phyloP scores from a whole-genome alignment of 345 rosid species.

The Eucalyptus globulus region DNA sequence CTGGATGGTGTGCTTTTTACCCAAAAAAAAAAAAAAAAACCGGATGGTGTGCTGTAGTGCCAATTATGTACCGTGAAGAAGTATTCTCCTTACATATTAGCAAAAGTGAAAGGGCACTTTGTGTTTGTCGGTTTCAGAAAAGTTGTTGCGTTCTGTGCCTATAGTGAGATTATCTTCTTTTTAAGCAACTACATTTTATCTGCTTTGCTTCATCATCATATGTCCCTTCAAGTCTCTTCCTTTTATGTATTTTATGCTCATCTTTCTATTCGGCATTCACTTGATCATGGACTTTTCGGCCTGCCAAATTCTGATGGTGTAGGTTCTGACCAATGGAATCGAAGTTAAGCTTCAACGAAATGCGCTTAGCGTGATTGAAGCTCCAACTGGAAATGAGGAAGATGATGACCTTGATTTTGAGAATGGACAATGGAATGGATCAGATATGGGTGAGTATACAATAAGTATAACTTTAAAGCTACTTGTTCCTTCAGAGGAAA shows the following conservation, averaged over 20 bases:
- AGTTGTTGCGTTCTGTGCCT: neutral
- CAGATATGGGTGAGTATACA: slow-evolving; percentile 55
- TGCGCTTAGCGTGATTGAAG: slow-evolving; percentile 95
- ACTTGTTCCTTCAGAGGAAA: neutral
- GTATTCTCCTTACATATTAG: neutral
- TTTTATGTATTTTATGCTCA: neutral
- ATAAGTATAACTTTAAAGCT: neutral
- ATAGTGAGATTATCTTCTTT: neutral
- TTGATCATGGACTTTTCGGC: neutral
- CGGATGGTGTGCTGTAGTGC: neutral
- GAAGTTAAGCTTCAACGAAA: slow-evolving; percentile 97
- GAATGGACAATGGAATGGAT: slow-evolving; percentile 54
- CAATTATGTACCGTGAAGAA: neutral
- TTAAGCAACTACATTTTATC: neutral
- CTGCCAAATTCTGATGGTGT: neutral
- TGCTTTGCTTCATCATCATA: neutral
- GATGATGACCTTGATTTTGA: slow-evolving; percentile 72
- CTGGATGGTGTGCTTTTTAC: neutral
- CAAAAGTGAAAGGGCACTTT: neutral
- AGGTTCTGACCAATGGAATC: slow-evolving; percentile 96
- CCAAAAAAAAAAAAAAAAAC: neutral
- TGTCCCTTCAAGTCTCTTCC: neutral
- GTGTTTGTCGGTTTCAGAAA: neutral
- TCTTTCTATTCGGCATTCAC: neutral
- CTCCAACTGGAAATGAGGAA: slow-evolving; percentile 92